Percentiles rank a stretch among this genome's conserved stretches.
Evolutionary conservation across 768 basidiomycete species (phyloP).

Genomic region (Lactarius pseudohatsudake): DNA sequence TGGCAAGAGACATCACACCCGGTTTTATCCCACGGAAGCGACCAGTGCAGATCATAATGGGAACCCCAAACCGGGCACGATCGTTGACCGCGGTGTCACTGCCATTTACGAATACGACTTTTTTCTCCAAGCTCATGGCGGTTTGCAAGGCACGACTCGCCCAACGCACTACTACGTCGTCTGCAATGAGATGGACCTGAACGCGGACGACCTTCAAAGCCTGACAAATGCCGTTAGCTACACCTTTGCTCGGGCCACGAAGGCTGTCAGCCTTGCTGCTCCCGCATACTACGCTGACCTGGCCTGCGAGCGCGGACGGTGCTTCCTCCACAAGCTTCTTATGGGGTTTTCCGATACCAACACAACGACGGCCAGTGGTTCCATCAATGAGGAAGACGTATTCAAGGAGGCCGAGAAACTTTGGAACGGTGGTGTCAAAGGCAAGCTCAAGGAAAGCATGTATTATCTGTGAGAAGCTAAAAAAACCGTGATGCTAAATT

Average conservation of each 20-base stretch:
- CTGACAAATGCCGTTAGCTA: slow-evolving; percentile 56
- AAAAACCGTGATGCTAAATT: not conserved
- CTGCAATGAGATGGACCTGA: slow-evolving; percentile 52
- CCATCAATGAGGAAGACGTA: slow-evolving; percentile 48
- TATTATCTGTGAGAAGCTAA: slow-evolving; percentile 56
- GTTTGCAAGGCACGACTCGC: slow-evolving; percentile 47
- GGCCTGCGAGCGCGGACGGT: slow-evolving; percentile 54
- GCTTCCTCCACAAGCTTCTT: slow-evolving; percentile 51
- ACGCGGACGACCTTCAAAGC: slow-evolving; percentile 50
- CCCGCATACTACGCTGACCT: slow-evolving; percentile 50
- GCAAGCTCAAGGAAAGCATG: slow-evolving; percentile 66
- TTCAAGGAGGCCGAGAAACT: slow-evolving; percentile 50
- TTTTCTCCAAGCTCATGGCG: slow-evolving; percentile 53
- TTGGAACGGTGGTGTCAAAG: slow-evolving; percentile 60
- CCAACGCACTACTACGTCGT: slow-evolving; percentile 59
- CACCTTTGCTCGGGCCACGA: slow-evolving; percentile 61
- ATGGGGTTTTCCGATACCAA: slow-evolving; percentile 40
- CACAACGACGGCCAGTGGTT: slow-evolving; percentile 38
- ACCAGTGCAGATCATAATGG: slow-evolving; percentile 45
- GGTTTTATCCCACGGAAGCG: slow-evolving; percentile 53
- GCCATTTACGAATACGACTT: slow-evolving; percentile 57
- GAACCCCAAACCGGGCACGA: slow-evolving; percentile 53
- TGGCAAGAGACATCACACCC: slow-evolving; percentile 58
- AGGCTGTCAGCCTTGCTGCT: slow-evolving; percentile 46
- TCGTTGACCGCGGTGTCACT: slow-evolving; percentile 55